These are phyloP conservation scores for Aristolochia fimbriata DNA, from an alignment of 164 flowering plant genomes.

Conservation along the genomic window DNA sequence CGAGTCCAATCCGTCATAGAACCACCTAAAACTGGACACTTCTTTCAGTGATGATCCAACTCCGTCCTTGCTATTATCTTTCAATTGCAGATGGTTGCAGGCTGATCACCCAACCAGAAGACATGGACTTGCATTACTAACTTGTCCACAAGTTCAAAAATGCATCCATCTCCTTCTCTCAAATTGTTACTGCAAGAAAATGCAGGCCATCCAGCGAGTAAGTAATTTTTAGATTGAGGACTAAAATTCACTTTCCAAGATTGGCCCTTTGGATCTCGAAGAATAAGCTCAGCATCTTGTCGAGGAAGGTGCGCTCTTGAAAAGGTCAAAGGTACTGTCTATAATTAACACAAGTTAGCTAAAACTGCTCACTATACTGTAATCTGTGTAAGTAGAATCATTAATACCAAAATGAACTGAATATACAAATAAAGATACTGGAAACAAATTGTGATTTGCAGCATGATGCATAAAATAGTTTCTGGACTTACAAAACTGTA, in stretches of 20 bases:
- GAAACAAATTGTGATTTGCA: too few relatives aligned
- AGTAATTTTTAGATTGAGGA: background rate
- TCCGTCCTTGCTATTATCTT: background rate
- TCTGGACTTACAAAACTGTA: too few relatives aligned
- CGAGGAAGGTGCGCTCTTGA: background rate
- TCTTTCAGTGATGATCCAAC: too few relatives aligned
- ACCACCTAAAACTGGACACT: too few relatives aligned
- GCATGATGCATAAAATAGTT: too few relatives aligned
- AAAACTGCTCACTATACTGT: too few relatives aligned
- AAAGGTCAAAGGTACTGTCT: background rate
- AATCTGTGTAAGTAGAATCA: too few relatives aligned
- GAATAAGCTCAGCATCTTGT: background rate
- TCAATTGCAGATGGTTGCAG: background rate
- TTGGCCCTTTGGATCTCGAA: background rate
- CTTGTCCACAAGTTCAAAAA: constrained; percentile 1
- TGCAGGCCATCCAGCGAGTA: background rate
- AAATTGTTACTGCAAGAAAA: background rate
- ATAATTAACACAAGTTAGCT: background rate
- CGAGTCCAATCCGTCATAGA: too few relatives aligned
- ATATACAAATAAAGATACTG: too few relatives aligned
- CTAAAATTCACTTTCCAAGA: background rate
- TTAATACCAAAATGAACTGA: too few relatives aligned
- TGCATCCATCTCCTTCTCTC: background rate
- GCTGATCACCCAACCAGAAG: background rate
- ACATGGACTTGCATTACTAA: background rate